Percentiles rank a stretch among this genome's conserved stretches.
Conservation (phyloP, 225 moss, liverwort and hornwort genomes). For the Climacium dendroides region DNA sequence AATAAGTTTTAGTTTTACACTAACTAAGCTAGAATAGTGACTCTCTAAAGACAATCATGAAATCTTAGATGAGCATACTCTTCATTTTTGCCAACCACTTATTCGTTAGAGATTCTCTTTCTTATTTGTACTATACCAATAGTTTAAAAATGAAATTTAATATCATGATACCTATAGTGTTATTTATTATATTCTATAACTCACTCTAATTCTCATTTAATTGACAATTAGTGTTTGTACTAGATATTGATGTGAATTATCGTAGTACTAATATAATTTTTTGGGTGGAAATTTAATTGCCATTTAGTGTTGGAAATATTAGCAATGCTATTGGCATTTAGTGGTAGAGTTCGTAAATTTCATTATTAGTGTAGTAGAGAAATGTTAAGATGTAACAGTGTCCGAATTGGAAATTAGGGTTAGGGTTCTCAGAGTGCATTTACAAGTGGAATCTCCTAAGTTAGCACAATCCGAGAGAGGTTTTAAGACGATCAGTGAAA, state of each 20-base stretch:
- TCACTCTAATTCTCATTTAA: not conserved
- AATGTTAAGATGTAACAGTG: not conserved
- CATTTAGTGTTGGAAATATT: not conserved
- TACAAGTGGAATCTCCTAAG: not conserved
- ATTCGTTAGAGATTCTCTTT: not conserved
- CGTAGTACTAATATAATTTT: not conserved
- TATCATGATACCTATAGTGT: not conserved
- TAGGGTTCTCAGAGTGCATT: not conserved
- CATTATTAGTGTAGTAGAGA: too few species aligned
- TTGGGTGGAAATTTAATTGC: not conserved
- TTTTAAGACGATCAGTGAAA: not conserved
- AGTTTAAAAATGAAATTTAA: not conserved
- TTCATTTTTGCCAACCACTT: not conserved
- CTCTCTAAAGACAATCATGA: not conserved
- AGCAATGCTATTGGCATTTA: not conserved
- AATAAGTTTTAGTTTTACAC: too few species aligned
- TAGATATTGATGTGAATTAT: not conserved
- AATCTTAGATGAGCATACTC: not conserved
- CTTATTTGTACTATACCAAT: fast-evolving
- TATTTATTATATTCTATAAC: not conserved
- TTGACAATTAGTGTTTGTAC: not conserved
- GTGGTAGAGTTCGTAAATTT: not conserved
- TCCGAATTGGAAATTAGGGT: not conserved
- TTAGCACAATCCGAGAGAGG: not conserved
- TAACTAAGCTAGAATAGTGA: fast-evolving